Evolutionary conservation across 306 rosid genomes (phyloP).

Genomic region (Prosopis cineraria): DNA sequence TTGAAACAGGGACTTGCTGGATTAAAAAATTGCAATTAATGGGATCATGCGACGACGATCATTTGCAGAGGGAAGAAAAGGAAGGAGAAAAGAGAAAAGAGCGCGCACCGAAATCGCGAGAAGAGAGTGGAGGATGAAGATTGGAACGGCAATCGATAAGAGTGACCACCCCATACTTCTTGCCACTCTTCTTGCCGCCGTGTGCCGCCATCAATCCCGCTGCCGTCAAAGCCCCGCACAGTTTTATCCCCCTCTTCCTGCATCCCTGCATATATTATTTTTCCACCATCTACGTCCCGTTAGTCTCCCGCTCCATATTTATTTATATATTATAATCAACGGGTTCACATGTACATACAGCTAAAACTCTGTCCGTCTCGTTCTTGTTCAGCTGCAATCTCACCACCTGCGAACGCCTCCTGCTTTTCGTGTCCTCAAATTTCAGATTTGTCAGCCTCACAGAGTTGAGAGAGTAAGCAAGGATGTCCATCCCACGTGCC

Average conservation of each 20-base stretch:
- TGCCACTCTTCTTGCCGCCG: constrained; percentile 32
- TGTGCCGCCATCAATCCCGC: constrained; percentile 63
- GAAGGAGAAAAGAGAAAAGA: too few species aligned
- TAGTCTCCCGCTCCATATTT: too few species aligned
- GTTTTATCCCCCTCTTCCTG: constrained; percentile 50
- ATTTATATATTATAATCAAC: too few species aligned
- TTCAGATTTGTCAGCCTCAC: constrained; percentile 51
- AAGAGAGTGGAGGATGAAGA: constrained; percentile 48
- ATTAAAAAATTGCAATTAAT: too few species aligned
- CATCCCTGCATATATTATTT: constrained; percentile 56
- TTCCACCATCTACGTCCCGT: too few species aligned
- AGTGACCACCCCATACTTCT: constrained; percentile 59
- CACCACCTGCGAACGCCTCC: constrained; percentile 52
- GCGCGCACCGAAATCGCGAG: constrained; percentile 45
- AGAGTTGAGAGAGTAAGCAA: constrained; percentile 58
- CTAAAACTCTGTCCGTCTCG: constrained; percentile 49
- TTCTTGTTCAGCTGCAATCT: constrained; percentile 45
- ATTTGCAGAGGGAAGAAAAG: too few species aligned
- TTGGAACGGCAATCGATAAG: constrained; percentile 56
- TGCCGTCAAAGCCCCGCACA: constrained; percentile 59
- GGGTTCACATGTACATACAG: constrained; percentile 35
- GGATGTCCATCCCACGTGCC: constrained; percentile 57
- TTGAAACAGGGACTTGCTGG: too few species aligned
- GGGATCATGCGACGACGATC: too few species aligned
- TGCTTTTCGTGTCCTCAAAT: constrained; percentile 39